Conservation (phyloP, 2,329 filamentous ascomycete species). For the Albophoma yamanashiensis region DNA sequence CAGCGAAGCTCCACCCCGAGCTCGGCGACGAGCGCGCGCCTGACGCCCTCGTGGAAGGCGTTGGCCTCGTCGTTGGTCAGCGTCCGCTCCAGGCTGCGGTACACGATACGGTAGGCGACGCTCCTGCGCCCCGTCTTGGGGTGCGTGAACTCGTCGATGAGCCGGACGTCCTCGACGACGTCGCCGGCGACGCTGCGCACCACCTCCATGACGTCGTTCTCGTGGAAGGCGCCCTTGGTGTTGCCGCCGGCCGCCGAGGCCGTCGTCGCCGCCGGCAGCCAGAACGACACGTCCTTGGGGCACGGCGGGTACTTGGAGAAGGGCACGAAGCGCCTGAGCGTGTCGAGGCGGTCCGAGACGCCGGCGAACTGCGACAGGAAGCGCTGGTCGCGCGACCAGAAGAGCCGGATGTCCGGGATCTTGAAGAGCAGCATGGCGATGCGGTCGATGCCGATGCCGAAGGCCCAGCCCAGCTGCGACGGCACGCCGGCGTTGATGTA, state of each 20-base stretch:
- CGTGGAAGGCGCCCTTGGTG: constrained; percentile 54
- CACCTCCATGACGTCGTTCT: constrained; percentile 96
- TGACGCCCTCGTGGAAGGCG: constrained; percentile 59
- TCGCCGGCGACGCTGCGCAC: constrained; percentile 76
- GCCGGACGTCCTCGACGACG: constrained; percentile 73
- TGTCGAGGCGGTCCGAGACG: constrained; percentile 38
- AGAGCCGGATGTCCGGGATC: constrained; percentile 91
- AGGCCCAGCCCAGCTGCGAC: constrained; percentile 80
- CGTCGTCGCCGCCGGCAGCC: constrained; percentile 43
- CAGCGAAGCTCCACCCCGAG: constrained; percentile 59
- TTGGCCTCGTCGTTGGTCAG: constrained; percentile 78
- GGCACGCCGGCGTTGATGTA: constrained; percentile 68
- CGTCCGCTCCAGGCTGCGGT: constrained; percentile 84
- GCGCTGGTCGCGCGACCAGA: constrained; percentile 80
- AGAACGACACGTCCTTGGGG: constrained; percentile 90
- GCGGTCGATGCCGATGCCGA: constrained; percentile 85
- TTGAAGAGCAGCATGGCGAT: constrained; percentile 97
- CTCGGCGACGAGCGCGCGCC: constrained; percentile 51
- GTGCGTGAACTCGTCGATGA: constrained; percentile 81
- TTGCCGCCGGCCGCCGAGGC: constrained; percentile 37
- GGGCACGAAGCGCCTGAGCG: constrained; percentile 58
- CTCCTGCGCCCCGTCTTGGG: constrained; percentile 76
- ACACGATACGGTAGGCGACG: constrained; percentile 87
- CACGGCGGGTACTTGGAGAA: constrained; percentile 90
- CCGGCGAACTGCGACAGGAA: constrained; percentile 80